Base-by-base conservation (phyloP, 176 grass and related monocot species). In the Musa itinerans region DNA sequence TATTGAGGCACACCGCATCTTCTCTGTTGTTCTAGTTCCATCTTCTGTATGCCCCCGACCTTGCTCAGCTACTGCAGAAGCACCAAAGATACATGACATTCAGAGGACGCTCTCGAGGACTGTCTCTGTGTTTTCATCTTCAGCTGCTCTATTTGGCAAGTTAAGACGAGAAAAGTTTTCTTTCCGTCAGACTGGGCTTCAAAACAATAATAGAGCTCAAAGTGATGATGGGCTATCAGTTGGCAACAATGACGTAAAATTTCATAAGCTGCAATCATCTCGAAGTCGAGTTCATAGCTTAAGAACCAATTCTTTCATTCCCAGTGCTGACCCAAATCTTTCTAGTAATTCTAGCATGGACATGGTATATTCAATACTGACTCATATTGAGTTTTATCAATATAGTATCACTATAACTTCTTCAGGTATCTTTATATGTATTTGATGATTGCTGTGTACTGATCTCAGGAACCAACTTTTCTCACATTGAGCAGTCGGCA, bases 101-200 rank as follows among this genome's bases (percentile, higher is more conserved):
- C 80, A 77, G 34, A 82, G 90, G 72, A 93, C 94, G 16, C 85
- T 98, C 65, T 91, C 90, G 25, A 84, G 90, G 69, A 87, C 86
- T 68, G 85, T 89, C 20, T 98, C 94, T 25, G 94, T 98, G 20
- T 98, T 98, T 83, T 93, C 94, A 72, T 98, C 94, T 78, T 98
- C 94, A 14, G 88, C 94, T 83, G 90, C 94, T 85, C 67, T 98
- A 72, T 98, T 98, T 83, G 88, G 90, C 71, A 98, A 98, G 78
- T 71, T 98, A 74, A 87, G 87, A 84, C 91, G 86, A 86, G 88
- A 91, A 0, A 67, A 89, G 82, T 73, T 87, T 72, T 91, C 90
- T 61, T 88, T 90, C 73, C 79, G 55, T 29, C 86, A 86, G 81
- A 89, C 68, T 85, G 72, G 59, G 49, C 71, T 3, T 54, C 65